Evolutionary conservation across 2,329 filamentous ascomycete genomes (phyloP), one percentile per base, ranked within the genome.

Genomic region (Grosmannia serpens): DNA sequence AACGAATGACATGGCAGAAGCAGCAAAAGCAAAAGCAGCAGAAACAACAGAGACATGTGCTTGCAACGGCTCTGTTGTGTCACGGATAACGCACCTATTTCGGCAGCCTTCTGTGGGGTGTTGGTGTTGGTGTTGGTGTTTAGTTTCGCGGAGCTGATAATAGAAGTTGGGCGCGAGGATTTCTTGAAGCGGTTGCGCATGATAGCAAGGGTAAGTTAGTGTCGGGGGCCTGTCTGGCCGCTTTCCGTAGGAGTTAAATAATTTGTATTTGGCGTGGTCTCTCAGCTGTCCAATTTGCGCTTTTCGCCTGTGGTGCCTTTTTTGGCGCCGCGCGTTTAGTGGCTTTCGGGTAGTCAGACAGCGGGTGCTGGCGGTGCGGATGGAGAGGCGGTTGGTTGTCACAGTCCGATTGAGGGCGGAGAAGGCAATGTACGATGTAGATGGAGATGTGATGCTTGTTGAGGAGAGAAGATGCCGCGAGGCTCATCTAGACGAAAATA

Each of bases 141-240:
- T 22, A 17, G 59, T 38, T 57, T 61, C 46, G 54, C 59, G 24
- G 62, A 63, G n/a, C 56, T 60, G 58, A 59, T 54, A 15, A 59
- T 54, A 15, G 59, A 61, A 33, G 55, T 31, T 24, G 56, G 51
- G 38, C 56, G 59, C 20, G 53, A 56, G 6, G 60, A 61, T 53
- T 60, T 64, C 20, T 35, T 51, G 10, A 62, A 50, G 22, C 60
- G 26, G 58, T 62, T 60, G 55, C 62, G 62, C 62, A 64, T 64
- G 53, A 38, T 51, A 50, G 44, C 44, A 17, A 49, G 38, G 7
- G 38, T 10, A 20, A 44, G 17, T 44, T 49, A 24, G n/a, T 31
- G 49, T 20, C n/a, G 17, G 24, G 26, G 24, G 26, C 26, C 27
- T 51, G 13, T 31, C 26, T 29, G 27, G 24, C 24, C 22, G 49